Evolutionary conservation across 768 basidiomycete genomes (phyloP), one percentile per base, ranked within the genome.

Genomic region (Lactifluus volemus): DNA sequence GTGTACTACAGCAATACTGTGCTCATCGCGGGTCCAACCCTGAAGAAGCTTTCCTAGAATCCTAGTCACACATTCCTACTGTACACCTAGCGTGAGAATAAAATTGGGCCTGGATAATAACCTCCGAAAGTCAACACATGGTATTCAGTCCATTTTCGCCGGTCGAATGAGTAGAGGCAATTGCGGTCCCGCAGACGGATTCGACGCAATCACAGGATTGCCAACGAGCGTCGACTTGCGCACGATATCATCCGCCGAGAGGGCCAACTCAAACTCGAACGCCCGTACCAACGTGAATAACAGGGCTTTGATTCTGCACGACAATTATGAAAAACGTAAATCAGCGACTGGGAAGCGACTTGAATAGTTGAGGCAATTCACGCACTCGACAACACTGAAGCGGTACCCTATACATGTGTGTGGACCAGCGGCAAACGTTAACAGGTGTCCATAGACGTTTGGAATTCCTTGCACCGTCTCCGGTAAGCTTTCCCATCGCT

Each of bases 341-440:
- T 21, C 21, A 44, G 8, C 15, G 39, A 19, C n/a, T 15, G 19
- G 38, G 7, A 10, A 38, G 32, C 1, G 4, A 34, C 9, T 5
- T 34, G 32, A 34, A 34, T 34, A 34, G 9, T 3, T 10, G 4
- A 17, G 11, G 17, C 8, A 12, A 11, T 4, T 12, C 17, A 67
- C 65, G 30, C 36, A 69, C 69, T 67, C 70, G 17, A 68, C 49
- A 10, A 72, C 49, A 12, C 59, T 39, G 36, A 73, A 73, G 14
- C 68, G 65, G 58, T 64, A 72, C 1, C 71, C 72, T 38, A 72
- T 71, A 56, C 72, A 73, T 10, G 65, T 59, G 41, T 60, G 62
- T 10, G 69, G 64, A 25, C 15, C 12, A 71, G 14, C 32, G 32
- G 9, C 9, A 34, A 34, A 34, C 9, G 32, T 34, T 9, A 9